These are phyloP conservation scores for Paecilomyces formosus DNA, from an alignment of 2,329 filamentous ascomycete genomes.

Conservation along the genomic window DNA sequence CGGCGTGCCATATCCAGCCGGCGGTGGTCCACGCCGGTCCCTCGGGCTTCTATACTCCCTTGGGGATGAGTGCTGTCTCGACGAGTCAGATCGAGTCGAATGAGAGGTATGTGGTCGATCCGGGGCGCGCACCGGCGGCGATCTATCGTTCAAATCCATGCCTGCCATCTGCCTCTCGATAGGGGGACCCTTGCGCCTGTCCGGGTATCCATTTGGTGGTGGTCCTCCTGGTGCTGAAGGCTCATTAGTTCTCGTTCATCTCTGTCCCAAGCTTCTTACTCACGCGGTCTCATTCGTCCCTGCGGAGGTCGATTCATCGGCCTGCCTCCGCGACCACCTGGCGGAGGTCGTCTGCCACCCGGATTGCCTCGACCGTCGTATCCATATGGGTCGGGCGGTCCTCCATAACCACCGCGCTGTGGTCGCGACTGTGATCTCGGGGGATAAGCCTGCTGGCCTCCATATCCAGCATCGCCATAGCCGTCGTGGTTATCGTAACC, in stretches of 20 bases:
- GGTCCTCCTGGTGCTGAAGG: conserved; percentile 4
- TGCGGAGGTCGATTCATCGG: background rate
- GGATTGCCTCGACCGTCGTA: conserved; percentile 18
- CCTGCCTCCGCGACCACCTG: background rate
- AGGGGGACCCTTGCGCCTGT: conserved; percentile 30
- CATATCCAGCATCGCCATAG: conserved; percentile 20
- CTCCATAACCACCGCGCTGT: conserved; percentile 22
- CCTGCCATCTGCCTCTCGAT: conserved; percentile 33
- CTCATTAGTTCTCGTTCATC: background rate
- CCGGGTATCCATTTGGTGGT: conserved; percentile 33
- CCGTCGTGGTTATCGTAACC: conserved; percentile 19
- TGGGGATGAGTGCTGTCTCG: conserved; percentile 10
- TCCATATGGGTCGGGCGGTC: conserved; percentile 12
- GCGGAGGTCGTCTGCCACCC: conserved; percentile 9
- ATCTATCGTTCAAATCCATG: conserved; percentile 28
- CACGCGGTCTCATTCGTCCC: conserved; percentile 5
- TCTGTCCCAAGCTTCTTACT: background rate
- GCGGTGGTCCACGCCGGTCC: conserved; percentile 16
- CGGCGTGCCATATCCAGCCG: conserved; percentile 4
- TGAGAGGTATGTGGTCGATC: conserved; percentile 33
- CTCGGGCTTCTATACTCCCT: conserved; percentile 11
- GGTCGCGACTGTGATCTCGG: conserved; percentile 21
- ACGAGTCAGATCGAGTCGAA: conserved; percentile 24
- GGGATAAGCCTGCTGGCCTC: conserved; percentile 18
- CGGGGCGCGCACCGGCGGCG: conserved; percentile 14